Evolutionary conservation across 176 grass and related monocot genomes (phyloP).

Genomic region (Zea luxurians): DNA sequence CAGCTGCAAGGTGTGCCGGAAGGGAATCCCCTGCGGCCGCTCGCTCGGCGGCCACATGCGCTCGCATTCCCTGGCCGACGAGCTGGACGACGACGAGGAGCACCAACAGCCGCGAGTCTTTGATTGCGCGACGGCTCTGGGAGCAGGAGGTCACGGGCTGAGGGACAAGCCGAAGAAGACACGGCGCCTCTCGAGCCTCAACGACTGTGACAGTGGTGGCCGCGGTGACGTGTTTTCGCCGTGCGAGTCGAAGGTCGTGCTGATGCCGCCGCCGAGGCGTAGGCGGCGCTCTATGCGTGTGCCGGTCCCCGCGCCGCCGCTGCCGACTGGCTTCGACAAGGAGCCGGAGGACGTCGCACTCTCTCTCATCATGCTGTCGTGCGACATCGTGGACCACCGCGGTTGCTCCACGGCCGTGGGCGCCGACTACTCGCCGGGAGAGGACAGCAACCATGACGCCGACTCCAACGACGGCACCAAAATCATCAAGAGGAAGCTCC

Average conservation of each 20-base stretch:
- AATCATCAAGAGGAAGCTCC: not conserved
- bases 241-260: slow-evolving; percentile 12
- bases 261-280: slow-evolving; percentile 33
- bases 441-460: slow-evolving; percentile 8
- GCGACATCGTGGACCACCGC: slow-evolving; percentile 6
- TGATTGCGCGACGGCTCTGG: not conserved
- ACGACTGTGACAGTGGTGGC: not conserved
- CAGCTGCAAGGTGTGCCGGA: slow-evolving; percentile 64
- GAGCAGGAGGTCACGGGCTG: slow-evolving; percentile 42
- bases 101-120: not conserved
- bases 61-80: slow-evolving; percentile 50
- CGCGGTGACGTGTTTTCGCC: slow-evolving; percentile 34
- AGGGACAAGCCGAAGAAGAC: slow-evolving; percentile 82
- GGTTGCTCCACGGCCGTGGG: not conserved
- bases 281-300: slow-evolving; percentile 35
- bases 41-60: slow-evolving; percentile 73
- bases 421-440: not conserved
- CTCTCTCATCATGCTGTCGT: slow-evolving; percentile 65
- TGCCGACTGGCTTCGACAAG: slow-evolving; percentile 12
- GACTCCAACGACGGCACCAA: slow-evolving; percentile 19
- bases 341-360: slow-evolving; percentile 58
- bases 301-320: slow-evolving; percentile 12
- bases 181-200: slow-evolving; percentile 45
- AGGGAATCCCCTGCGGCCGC: slow-evolving; percentile 58
- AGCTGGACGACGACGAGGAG: not conserved